Percentiles rank a stretch among this genome's conserved stretches.
Evolutionary conservation across 2,329 filamentous ascomycete genomes (phyloP).

Genomic region (Colletotrichum euphorbiae): DNA sequence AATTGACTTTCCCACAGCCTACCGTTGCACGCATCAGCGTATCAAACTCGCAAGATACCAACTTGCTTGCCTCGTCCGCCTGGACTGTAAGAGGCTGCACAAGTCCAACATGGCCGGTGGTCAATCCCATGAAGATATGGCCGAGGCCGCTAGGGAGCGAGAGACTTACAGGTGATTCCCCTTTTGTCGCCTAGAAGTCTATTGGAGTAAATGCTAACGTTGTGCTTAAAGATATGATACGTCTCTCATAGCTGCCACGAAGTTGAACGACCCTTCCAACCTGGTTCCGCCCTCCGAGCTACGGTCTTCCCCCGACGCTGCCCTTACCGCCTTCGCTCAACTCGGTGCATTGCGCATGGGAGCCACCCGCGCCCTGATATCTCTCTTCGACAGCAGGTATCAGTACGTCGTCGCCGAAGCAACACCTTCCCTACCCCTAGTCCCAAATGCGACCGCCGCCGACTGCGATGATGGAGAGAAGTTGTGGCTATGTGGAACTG

Average conservation of each 20-base stretch:
- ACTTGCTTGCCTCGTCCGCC: too few relatives aligned
- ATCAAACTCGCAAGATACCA: too few relatives aligned
- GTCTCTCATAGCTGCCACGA: conserved; percentile 10
- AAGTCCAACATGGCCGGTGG: neutral
- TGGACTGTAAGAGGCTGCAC: neutral
- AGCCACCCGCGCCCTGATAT: conserved; percentile 57
- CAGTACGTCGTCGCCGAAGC: conserved; percentile 66
- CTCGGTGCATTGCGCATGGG: conserved; percentile 57
- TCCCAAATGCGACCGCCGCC: conserved; percentile 40
- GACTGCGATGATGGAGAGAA: conserved; percentile 10
- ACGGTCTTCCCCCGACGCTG: conserved; percentile 48
- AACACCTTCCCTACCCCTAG: conserved; percentile 54
- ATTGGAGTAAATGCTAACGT: neutral
- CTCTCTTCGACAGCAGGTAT: conserved; percentile 60
- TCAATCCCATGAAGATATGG: neutral
- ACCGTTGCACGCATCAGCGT: too few relatives aligned
- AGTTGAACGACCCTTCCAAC: conserved; percentile 41
- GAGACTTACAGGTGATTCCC: conserved; percentile 46
- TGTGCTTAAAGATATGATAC: conserved; percentile 31
- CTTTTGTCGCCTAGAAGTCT: neutral
- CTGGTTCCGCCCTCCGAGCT: conserved; percentile 43
- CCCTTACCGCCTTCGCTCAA: conserved; percentile 62
- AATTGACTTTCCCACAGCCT: too few relatives aligned
- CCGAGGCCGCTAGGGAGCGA: conserved; percentile 45
- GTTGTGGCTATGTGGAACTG: conserved; percentile 45